Evolutionary conservation across 345 rosid species (phyloP), one percentile per base, ranked within the genome.

Genomic region (Populus davidiana): DNA sequence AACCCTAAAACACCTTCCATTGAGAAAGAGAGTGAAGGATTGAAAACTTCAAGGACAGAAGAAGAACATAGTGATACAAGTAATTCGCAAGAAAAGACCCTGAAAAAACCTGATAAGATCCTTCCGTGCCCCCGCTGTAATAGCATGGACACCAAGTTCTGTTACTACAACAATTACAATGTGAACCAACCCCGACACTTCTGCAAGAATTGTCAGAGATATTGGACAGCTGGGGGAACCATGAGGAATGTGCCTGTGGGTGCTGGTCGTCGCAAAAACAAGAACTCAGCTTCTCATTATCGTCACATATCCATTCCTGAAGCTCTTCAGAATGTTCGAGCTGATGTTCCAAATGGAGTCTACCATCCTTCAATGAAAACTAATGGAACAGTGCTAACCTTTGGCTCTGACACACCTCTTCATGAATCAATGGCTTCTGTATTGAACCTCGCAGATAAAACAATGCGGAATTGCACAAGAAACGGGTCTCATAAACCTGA

Each of bases 391-490:
- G 88, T 94, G 23, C 94, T 93, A 59, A 87, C 92, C 59, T 93
- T 94, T 80, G 92, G 95, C 75, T 84, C 93, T 5, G 95, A 94
- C 52, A 49, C 89, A 5, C 95, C 89, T 11, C 86, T 94, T 16
- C 91, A 93, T 77, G 97, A 94, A 68, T 91, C 98, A 21, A 88
- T 93, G 94, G 95, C 91, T 75, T 89, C 97, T 1, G 90, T 85
- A 68, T 75, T 94, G 85, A 90, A 90, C 80, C 83, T 93, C 82
- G 94, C 86, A 8, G 97, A 93, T 12, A 88, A 91, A 81, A 82
- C 91, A 9, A 72, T 87, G 86, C 69, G 69, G 66, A 80, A 77
- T 63, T 50, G 85, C 75, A 33, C 82, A 6, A 81, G 75, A 74
- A 88, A 88, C 74, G 91, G 89, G 43, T 88, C 83, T 81, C 87